Evolutionary conservation across 495 filamentous ascomycete genomes (phyloP), one percentile per base, ranked within the genome.

Genomic region (Staphylotrichum tortipilum): DNA sequence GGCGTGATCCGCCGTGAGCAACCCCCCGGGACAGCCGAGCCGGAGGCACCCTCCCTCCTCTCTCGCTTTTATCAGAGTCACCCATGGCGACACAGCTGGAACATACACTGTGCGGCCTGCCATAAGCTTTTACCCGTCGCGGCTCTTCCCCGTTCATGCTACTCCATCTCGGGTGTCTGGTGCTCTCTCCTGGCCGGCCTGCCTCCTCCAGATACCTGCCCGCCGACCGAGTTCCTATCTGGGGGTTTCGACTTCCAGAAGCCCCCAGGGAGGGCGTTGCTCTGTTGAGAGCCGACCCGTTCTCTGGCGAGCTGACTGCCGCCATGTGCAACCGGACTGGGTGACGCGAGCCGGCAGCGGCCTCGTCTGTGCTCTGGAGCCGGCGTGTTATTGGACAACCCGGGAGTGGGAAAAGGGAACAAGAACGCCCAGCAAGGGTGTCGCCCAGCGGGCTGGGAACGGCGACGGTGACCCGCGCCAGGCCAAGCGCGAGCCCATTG

Each of bases 401-500:
- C 29, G 23, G 30, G 11, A 0, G n/a, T 21, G 9, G 24, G 12
- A 35, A 46, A 40, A 37, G 18, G 37, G 47, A 44, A 50, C 42
- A 45, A 33, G 30, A 48, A 34, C 29, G 37, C 33, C 43, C 35
- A 15, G 24, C 31, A 35, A 36, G 24, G 36, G 47, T 31, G 44
- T 28, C 44, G 50, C 45, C 63, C 63, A 54, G 58, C 52, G 42
- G 38, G 58, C 57, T 62, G 61, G 61, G 58, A 63, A 61, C 58
- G 37, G 33, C 17, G 40, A n/a, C 29, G 34, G 49, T 47, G 36
- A 35, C 53, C 28, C 17, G 33, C 30, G 49, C 30, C 21, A 40
- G 12, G 33, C 43, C 35, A 22, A 24, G 44, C 9, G 24, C 17
- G 15, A 51, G 34, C 46, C 44, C 43, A 63, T 63, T 63, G 54